phyloP scores from a whole-genome alignment of 352 stramenopile species.

The Phytophthora pseudosyringae region DNA sequence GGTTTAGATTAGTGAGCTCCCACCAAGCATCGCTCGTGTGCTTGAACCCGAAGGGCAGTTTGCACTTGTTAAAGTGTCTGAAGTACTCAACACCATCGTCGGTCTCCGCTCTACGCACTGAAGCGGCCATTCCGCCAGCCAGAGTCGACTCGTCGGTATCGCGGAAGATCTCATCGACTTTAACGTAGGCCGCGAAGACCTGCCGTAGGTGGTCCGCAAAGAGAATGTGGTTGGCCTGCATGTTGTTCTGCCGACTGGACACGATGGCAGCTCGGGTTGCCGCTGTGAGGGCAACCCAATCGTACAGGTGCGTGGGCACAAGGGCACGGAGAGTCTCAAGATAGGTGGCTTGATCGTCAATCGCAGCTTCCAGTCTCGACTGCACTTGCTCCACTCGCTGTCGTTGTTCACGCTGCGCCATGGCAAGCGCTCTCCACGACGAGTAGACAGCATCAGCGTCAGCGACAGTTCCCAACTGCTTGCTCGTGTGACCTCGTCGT shows the following conservation, averaged over 20 bases:
- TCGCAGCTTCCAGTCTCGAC: not conserved
- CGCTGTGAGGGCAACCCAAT: not conserved
- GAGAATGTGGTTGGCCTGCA: conserved; percentile 5
- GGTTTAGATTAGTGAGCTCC: conserved; percentile 5
- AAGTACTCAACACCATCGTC: not conserved
- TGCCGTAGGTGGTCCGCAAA: conserved; percentile 23
- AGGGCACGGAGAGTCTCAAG: conserved; percentile 1
- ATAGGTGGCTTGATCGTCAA: conserved; percentile 11
- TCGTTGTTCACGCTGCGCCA: not conserved
- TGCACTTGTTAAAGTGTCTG: conserved; percentile 7
- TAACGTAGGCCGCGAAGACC: conserved; percentile 12
- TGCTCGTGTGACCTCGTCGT: not conserved
- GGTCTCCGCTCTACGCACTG: not conserved
- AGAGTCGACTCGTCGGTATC: not conserved
- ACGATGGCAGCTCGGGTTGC: not conserved
- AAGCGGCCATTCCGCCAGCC: conserved; percentile 2
- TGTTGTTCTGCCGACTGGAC: conserved; percentile 8
- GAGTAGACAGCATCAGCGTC: not conserved
- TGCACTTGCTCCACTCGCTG: conserved; percentile 3
- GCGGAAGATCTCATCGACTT: conserved; percentile 15
- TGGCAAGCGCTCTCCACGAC: conserved; percentile 8
- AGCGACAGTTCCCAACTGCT: not conserved
- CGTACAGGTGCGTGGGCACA: not conserved
- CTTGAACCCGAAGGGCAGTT: conserved; percentile 9
- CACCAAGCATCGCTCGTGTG: conserved; percentile 7